Percentiles rank a stretch among this genome's conserved stretches.
phyloP scores from a whole-genome alignment of 345 rosid species.

The Aquilaria yunnanensis region DNA sequence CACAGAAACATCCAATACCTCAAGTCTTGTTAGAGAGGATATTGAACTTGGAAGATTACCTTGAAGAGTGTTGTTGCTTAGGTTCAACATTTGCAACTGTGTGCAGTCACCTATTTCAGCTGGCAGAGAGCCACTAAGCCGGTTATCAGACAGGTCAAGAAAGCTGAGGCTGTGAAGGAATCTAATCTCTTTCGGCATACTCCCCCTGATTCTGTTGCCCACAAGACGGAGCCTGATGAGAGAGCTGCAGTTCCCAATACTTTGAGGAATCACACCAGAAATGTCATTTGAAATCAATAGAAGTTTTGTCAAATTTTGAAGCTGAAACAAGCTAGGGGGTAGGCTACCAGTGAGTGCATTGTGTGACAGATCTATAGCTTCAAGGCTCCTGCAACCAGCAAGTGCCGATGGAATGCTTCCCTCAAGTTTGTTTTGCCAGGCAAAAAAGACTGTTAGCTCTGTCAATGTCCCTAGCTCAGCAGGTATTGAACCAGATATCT shows the following conservation, averaged over 20 bases:
- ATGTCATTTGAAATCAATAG: slow-evolving; percentile 68
- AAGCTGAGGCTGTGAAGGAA: slow-evolving; percentile 54
- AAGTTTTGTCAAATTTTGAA: slow-evolving; percentile 65
- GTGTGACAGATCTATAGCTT: slow-evolving; percentile 65
- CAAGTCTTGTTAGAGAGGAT: slow-evolving; percentile 50
- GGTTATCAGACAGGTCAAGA: slow-evolving; percentile 67
- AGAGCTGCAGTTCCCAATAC: slow-evolving; percentile 60
- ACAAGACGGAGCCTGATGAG: slow-evolving; percentile 62
- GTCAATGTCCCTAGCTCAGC: slow-evolving; percentile 60
- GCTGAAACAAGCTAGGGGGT: slow-evolving; percentile 61
- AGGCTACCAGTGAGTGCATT: slow-evolving; percentile 64
- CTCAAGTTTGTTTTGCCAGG: slow-evolving; percentile 74
- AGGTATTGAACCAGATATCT: slow-evolving; percentile 68
- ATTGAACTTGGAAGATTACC: slow-evolving; percentile 63
- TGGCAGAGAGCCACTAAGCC: slow-evolving; percentile 55
- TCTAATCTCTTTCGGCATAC: slow-evolving; percentile 60
- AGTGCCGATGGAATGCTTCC: slow-evolving; percentile 65
- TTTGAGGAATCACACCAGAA: slow-evolving; percentile 59
- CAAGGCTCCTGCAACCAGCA: slow-evolving; percentile 54
- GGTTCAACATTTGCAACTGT: slow-evolving; percentile 60
- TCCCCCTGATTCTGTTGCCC: slow-evolving; percentile 50
- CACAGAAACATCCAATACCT: slow-evolving; percentile 57
- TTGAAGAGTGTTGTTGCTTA: slow-evolving; percentile 73
- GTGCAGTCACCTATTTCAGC: slow-evolving; percentile 67
- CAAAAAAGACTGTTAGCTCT: slow-evolving; percentile 59